Evolutionary conservation across 495 filamentous ascomycete species (phyloP).

Genomic region (Talaromyces wortmannii): DNA sequence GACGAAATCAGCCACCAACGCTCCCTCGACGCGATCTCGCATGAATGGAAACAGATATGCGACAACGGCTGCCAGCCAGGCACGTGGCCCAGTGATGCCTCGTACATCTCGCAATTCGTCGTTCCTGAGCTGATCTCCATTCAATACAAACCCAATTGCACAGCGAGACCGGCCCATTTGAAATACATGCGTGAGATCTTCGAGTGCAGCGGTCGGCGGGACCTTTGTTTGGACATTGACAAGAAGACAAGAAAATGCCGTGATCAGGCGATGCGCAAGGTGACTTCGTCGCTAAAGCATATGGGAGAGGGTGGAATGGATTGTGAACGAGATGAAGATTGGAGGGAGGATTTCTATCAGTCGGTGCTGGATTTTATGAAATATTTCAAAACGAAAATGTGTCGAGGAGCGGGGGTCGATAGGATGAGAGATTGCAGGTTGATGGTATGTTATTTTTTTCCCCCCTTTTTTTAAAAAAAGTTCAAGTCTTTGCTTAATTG

Average conservation of each 20-base stretch:
- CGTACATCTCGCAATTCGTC: background rate
- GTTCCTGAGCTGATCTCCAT: background rate
- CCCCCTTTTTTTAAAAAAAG: background rate
- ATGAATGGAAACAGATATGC: slow-evolving; percentile 2
- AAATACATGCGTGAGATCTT: background rate
- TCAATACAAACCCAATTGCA: slow-evolving; percentile 3
- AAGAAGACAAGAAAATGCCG: background rate
- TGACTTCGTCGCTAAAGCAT: background rate
- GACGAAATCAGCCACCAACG: background rate
- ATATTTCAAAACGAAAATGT: background rate
- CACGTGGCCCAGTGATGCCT: slow-evolving; percentile 1
- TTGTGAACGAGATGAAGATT: slow-evolving; percentile 2
- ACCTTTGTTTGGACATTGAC: background rate
- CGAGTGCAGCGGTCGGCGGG: background rate
- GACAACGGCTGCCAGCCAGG: background rate
- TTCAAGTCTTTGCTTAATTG: background rate
- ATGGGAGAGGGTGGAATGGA: slow-evolving; percentile 2
- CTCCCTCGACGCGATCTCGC: slow-evolving; percentile 2
- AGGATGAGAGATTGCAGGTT: slow-evolving; percentile 3
- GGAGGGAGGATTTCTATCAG: slow-evolving; percentile 3
- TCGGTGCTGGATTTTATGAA: background rate
- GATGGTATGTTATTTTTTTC: slow-evolving; percentile 1
- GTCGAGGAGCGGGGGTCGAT: background rate
- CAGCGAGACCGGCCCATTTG: background rate
- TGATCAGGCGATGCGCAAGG: background rate